phyloP scores from a whole-genome alignment of 768 basidiomycete genomes.

The Tylopilus cervinicoccineus region DNA sequence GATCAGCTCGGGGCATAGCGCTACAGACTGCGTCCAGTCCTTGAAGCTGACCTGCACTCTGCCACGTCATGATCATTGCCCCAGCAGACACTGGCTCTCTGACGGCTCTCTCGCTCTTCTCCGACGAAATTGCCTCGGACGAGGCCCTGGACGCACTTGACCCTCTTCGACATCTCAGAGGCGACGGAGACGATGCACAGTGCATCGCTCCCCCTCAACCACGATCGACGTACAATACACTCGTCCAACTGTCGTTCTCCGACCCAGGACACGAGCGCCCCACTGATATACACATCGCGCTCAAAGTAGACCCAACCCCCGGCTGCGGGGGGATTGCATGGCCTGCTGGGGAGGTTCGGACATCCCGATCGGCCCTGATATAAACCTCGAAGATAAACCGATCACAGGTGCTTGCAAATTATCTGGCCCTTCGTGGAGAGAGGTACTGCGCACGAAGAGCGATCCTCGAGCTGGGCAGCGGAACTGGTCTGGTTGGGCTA shows the following conservation, averaged over 20 bases:
- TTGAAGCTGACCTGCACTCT: no score
- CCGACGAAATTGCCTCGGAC: conserved; percentile 42
- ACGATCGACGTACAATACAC: conserved; percentile 45
- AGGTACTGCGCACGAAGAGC: conserved; percentile 48
- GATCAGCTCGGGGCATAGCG: no score
- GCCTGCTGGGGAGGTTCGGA: conserved; percentile 83
- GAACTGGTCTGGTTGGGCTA: conserved; percentile 91
- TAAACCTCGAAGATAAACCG: neutral
- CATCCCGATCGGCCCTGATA: neutral
- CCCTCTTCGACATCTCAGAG: conserved; percentile 59
- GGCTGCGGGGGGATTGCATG: conserved; percentile 92
- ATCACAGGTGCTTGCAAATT: conserved; percentile 69
- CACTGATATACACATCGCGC: conserved; percentile 29
- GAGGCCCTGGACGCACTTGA: conserved; percentile 53
- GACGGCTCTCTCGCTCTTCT: conserved; percentile 7
- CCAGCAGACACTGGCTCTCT: neutral
- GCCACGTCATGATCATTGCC: conserved; percentile 5
- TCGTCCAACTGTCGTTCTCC: conserved; percentile 42
- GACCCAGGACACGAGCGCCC: conserved; percentile 6
- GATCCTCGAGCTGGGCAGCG: conserved; percentile 83
- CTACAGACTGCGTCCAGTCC: no score
- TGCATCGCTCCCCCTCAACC: conserved; percentile 52
- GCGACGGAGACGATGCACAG: conserved; percentile 27
- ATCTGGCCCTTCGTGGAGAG: conserved; percentile 57
- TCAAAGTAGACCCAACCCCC: conserved; percentile 74